phyloP scores from a whole-genome alignment of 306 rosid species.

The Cicer yamashitae region DNA sequence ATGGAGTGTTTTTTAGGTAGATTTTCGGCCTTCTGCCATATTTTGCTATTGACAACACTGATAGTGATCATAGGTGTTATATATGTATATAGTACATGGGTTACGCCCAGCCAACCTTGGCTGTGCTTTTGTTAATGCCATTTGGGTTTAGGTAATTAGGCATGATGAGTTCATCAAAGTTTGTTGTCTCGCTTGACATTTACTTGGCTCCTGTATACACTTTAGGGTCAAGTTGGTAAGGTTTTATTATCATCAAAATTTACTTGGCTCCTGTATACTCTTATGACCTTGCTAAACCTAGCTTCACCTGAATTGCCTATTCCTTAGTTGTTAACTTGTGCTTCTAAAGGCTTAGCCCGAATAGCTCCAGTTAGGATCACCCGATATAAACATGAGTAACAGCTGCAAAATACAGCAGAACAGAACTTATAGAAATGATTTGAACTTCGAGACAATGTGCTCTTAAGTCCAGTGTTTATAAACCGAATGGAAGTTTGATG shows the following conservation, averaged over 20 bases:
- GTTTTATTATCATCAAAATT: background rate
- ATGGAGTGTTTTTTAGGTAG: too few species aligned
- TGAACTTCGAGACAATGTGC: background rate
- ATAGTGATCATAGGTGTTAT: too few species aligned
- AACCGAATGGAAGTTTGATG: background rate
- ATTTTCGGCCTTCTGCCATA: too few species aligned
- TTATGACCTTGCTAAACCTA: background rate
- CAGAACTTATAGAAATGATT: background rate
- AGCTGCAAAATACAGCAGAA: background rate
- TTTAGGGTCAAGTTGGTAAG: background rate
- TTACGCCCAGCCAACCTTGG: background rate
- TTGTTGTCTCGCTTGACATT: background rate
- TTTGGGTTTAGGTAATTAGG: background rate
- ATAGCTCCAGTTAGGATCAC: background rate
- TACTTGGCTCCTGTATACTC: too few species aligned
- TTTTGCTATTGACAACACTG: too few species aligned
- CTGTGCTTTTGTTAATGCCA: background rate
- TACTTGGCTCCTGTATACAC: background rate
- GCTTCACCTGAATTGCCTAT: background rate
- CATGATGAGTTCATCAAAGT: background rate
- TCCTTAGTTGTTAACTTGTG: background rate
- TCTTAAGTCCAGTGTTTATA: background rate
- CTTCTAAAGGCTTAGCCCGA: background rate
- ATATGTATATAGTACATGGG: too few species aligned
- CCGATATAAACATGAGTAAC: background rate